Conservation (phyloP, 306 rosid species). For the Morella rubra region DNA sequence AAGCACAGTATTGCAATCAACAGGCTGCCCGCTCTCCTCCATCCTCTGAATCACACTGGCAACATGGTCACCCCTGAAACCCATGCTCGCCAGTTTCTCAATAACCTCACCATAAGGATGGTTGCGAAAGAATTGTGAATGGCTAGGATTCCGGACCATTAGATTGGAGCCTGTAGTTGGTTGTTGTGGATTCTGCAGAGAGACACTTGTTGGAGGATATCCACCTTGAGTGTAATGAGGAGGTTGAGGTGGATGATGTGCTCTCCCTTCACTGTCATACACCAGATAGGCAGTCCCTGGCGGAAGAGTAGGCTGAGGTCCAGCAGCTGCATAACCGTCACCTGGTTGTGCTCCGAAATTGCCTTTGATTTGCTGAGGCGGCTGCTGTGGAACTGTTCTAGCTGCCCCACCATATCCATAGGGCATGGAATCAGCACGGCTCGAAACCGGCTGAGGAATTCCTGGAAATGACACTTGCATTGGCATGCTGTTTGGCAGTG, state of each 20-base stretch:
- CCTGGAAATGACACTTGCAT: slow-evolving; percentile 83
- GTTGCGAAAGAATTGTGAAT: slow-evolving; percentile 56
- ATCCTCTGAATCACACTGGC: slow-evolving; percentile 84
- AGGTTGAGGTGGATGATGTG: slow-evolving; percentile 58
- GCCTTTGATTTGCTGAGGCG: slow-evolving; percentile 73
- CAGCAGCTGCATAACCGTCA: slow-evolving; percentile 59
- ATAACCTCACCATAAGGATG: slow-evolving; percentile 81
- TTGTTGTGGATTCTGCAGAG: slow-evolving; percentile 58
- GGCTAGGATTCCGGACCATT: slow-evolving; percentile 58
- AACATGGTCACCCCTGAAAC: slow-evolving; percentile 78
- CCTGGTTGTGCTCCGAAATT: slow-evolving; percentile 53
- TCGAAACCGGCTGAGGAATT: slow-evolving; percentile 63
- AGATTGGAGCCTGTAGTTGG: slow-evolving; percentile 39
- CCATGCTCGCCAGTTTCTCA: slow-evolving; percentile 84
- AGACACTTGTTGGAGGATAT: slow-evolving; percentile 66
- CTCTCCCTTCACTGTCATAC: slow-evolving; percentile 76
- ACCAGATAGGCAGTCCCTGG: slow-evolving; percentile 73
- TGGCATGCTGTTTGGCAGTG: slow-evolving; percentile 76
- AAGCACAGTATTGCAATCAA: slow-evolving; percentile 84
- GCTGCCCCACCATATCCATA: slow-evolving; percentile 73
- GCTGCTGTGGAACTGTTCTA: slow-evolving; percentile 76
- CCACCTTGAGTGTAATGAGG: slow-evolving; percentile 70
- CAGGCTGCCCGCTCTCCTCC: slow-evolving; percentile 89
- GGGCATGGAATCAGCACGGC: slow-evolving; percentile 57
- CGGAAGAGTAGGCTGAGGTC: slow-evolving; percentile 53